phyloP scores from a whole-genome alignment of 1,284 basidiomycete species.

The Microbotryum intermedium region DNA sequence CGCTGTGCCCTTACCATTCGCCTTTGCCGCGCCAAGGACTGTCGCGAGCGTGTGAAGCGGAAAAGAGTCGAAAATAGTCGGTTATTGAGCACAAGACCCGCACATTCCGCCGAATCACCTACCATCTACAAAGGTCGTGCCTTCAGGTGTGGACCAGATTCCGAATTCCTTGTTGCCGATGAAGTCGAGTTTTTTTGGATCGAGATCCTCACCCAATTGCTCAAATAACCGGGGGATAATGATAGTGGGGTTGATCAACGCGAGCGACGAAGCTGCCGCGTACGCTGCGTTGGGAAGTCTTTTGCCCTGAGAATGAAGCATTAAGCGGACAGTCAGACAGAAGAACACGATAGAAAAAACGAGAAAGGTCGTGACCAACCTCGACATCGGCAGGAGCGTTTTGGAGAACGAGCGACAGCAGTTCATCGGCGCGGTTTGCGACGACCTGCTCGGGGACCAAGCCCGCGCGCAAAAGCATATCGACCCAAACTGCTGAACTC shows the following conservation, averaged over 20 bases:
- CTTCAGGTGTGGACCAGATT: constrained; percentile 76
- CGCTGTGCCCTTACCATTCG: constrained; percentile 5
- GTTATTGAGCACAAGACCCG: background rate
- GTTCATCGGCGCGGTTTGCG: constrained; percentile 45
- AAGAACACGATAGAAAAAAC: background rate
- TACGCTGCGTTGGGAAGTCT: constrained; percentile 51
- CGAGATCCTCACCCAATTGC: constrained; percentile 57
- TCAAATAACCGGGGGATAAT: constrained; percentile 62
- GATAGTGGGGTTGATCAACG: constrained; percentile 63
- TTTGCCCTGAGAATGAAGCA: constrained; percentile 28
- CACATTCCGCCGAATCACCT: background rate
- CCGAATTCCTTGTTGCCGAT: constrained; percentile 65
- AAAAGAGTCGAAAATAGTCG: constrained; percentile 1
- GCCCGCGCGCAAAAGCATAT: constrained; percentile 59
- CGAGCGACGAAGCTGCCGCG: constrained; percentile 62
- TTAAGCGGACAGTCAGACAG: background rate
- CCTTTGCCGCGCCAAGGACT: constrained; percentile 21
- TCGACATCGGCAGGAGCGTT: background rate
- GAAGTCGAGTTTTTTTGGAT: constrained; percentile 50
- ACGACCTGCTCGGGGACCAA: constrained; percentile 61
- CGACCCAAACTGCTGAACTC: constrained; percentile 56
- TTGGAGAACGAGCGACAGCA: constrained; percentile 42
- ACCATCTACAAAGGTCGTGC: constrained; percentile 63
- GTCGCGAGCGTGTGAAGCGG: constrained; percentile 5
- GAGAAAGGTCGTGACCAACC: background rate